Conservation (phyloP, 345 rosid genomes). For the Angophora floribunda region DNA sequence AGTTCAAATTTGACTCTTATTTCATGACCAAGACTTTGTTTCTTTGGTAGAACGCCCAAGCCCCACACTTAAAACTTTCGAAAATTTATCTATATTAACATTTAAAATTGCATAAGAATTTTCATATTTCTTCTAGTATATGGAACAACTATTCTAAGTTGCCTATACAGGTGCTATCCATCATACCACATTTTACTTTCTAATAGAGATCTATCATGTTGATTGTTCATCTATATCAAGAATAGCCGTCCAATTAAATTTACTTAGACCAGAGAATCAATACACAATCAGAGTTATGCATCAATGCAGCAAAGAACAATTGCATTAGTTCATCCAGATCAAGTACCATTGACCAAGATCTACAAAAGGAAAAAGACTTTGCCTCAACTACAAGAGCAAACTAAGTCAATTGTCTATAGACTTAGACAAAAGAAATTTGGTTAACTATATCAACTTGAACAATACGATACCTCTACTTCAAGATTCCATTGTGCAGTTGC, state of each 20-base stretch:
- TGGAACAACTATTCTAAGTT: background rate
- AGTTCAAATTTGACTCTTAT: background rate
- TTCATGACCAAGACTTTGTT: background rate
- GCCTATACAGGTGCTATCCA: background rate
- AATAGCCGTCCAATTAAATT: background rate
- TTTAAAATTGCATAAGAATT: background rate
- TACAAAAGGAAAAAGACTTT: background rate
- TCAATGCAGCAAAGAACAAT: background rate
- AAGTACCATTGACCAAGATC: background rate
- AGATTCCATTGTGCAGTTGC: constrained; percentile 81
- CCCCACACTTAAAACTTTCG: background rate
- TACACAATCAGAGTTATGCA: background rate
- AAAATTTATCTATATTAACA: background rate
- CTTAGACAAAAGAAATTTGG: background rate
- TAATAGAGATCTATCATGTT: background rate
- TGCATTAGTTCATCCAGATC: background rate
- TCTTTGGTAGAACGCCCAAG: background rate
- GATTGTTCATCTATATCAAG: background rate
- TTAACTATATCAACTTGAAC: constrained; percentile 3
- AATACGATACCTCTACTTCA: constrained; percentile 65
- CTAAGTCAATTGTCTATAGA: background rate
- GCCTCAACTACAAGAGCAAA: background rate
- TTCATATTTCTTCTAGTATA: background rate
- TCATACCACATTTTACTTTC: background rate
- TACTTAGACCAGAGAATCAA: background rate